A percentile compares a stretch with the other conserved stretches of the same genome.
Conservation (phyloP, 1,284 basidiomycete species). For the Cutaneotrichosporon daszewskae region DNA sequence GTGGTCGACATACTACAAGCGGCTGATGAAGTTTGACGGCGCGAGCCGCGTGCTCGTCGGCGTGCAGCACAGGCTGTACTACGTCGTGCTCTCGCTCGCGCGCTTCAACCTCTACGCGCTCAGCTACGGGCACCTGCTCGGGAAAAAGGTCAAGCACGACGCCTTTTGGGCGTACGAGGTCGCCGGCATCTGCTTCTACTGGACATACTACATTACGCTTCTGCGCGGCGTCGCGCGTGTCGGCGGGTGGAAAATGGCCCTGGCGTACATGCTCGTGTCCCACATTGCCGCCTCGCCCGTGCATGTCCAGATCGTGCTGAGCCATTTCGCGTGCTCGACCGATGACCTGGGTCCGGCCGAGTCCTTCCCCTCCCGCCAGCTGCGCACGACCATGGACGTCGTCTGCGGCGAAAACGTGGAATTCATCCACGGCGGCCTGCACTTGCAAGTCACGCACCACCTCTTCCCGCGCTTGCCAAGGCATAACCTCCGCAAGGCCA, state of each 20-base stretch:
- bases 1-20: slow-evolving; percentile 93
- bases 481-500: slow-evolving; percentile 81
- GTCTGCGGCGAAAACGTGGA: slow-evolving; percentile 75
- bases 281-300: slow-evolving; percentile 54
- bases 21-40: slow-evolving; percentile 72
- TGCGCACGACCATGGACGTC: slow-evolving; percentile 94
- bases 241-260: slow-evolving; percentile 40
- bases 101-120: slow-evolving; percentile 93
- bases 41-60: slow-evolving; percentile 64
- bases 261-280: slow-evolving; percentile 52
- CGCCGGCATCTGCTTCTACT: slow-evolving; percentile 51
- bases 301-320: slow-evolving; percentile 76
- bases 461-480: slow-evolving; percentile 91
- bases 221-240: slow-evolving; percentile 43
- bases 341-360: slow-evolving; percentile 84
- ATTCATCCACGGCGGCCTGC: slow-evolving; percentile 85
- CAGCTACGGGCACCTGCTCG: slow-evolving; percentile 73
- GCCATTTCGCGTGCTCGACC: slow-evolving; percentile 94
- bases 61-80: slow-evolving; percentile 89
- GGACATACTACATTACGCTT: slow-evolving; percentile 52
- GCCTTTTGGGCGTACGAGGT: slow-evolving; percentile 49
- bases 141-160: slow-evolving; percentile 46
- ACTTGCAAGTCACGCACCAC: slow-evolving; percentile 96
- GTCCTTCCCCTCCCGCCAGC: slow-evolving; percentile 85
- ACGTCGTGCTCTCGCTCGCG: slow-evolving; percentile 82